Evolutionary conservation across 176 grass and related monocot genomes (phyloP).

Genomic region (Musa acuminata): DNA sequence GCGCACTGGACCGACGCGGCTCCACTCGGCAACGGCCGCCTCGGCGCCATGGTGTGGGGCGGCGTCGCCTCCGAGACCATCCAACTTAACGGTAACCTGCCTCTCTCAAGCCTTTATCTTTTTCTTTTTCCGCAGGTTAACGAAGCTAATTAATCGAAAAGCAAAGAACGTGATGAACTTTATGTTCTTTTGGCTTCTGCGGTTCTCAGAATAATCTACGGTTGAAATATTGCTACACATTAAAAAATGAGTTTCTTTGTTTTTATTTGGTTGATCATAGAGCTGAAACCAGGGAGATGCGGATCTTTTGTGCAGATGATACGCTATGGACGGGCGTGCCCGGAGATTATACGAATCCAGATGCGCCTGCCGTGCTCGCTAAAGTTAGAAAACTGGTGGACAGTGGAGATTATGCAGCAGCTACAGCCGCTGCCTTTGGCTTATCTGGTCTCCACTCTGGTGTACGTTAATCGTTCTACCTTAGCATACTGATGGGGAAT

Average conservation of each 20-base stretch:
- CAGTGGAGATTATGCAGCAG: constrained; percentile 56
- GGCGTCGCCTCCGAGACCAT: constrained; percentile 63
- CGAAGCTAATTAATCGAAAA: no score
- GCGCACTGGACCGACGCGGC: constrained; percentile 64
- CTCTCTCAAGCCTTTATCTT: not conserved
- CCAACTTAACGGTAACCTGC: constrained; percentile 70
- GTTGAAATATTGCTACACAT: no score
- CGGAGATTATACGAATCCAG: constrained; percentile 66
- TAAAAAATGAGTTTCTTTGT: not conserved
- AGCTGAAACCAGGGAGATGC: not conserved
- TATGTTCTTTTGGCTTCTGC: no score
- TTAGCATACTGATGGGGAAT: not conserved
- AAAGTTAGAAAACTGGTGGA: constrained; percentile 82
- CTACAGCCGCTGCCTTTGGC: constrained; percentile 47
- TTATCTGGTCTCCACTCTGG: constrained; percentile 46
- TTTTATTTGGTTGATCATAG: not conserved
- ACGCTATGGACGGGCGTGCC: constrained; percentile 91
- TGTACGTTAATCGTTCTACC: constrained; percentile 32
- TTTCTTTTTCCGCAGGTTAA: not conserved
- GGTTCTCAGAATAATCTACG: no score
- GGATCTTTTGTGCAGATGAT: constrained; percentile 47
- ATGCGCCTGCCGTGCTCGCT: constrained; percentile 53
- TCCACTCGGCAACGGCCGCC: constrained; percentile 71
- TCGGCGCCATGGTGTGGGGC: constrained; percentile 87
- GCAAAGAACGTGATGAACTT: no score